Base-by-base conservation (phyloP, 176 grass and related monocot genomes). In the Zea mays region DNA sequence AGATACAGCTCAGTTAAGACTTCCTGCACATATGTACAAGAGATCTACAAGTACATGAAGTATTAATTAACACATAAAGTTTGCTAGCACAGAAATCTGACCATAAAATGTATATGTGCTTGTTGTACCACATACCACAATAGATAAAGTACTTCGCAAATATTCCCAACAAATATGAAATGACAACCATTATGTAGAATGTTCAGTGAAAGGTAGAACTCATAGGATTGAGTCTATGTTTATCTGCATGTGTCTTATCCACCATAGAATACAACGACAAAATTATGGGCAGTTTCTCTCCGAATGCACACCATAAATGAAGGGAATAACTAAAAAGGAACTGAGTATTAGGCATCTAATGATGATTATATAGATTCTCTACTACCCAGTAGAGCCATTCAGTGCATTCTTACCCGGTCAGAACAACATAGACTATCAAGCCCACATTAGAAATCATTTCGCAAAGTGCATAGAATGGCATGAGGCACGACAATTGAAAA, bases 31-130 rank as follows among this genome's bases (percentile, higher is more conserved):
- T 57, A 67, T 38, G 77, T 86, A 84, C 65, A 97, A 80, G 55
- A 97, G 86, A 93, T 93, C 93, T 97, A 72, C 39, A 82, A 68
- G 68, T 27, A 74, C 47, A 17, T 6, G 3, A 10, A 42, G 2
- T 50, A 45, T 48, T 47, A 39, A 40, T 15, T 27, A 27, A 45
- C 19, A 61, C 38, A 27, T 27, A 39, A 79, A 40, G 37, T 67
- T 43, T 33, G 8, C 37, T 14, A 85, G 49, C 13, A 60, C 2
- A 81, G 1, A 8, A 27, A 65, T 51, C 21, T 5, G 27, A 5
- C 57, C 0, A 65, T 12, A 62, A 48, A 10, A 52, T 43, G 17
- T 49, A 62, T 40, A 7, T 36, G 12, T 52, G 14, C 8, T 43
- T 35, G 39, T 0, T 5, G 41, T 50, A 36, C 16, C 8, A 64